A percentile compares a stretch with the other conserved stretches of the same genome.
Conservation (phyloP, 345 rosid species). For the Hibiscus syriacus region DNA sequence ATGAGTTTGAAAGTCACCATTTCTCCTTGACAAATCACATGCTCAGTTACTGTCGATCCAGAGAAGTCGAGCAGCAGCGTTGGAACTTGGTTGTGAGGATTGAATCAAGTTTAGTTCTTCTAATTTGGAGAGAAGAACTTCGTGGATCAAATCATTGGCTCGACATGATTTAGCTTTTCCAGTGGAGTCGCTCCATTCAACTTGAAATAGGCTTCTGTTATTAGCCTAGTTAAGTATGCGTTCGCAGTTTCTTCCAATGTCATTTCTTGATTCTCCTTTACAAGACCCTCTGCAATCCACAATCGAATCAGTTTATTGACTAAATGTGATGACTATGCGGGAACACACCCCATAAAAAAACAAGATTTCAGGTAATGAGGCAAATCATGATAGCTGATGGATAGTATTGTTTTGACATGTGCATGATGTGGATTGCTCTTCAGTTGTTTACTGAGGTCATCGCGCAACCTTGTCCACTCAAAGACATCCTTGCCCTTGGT, state of each 20-base stretch:
- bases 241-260: not conserved
- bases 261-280: not conserved
- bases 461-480: not conserved
- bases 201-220: not conserved
- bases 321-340: not conserved
- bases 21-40: not conserved
- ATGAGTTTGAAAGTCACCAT: not conserved
- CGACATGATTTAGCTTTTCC: not conserved
- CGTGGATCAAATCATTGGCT: not conserved
- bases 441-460: not conserved
- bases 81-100: not conserved
- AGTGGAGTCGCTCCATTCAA: not conserved
- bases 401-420: not conserved
- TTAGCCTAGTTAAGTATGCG: not conserved
- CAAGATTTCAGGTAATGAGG: not conserved
- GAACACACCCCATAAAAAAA: not conserved
- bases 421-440: not conserved
- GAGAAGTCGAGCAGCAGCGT: not conserved
- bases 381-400: not conserved
- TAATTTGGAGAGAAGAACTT: not conserved
- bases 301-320: not conserved
- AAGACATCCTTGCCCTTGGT: not conserved
- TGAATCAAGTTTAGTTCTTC: not conserved
- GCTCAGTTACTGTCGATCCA: not conserved
- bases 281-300: not conserved